Evolutionary conservation across 192 early-diverging fungal genomes (phyloP).

Genomic region (Podochytrium sp.): DNA sequence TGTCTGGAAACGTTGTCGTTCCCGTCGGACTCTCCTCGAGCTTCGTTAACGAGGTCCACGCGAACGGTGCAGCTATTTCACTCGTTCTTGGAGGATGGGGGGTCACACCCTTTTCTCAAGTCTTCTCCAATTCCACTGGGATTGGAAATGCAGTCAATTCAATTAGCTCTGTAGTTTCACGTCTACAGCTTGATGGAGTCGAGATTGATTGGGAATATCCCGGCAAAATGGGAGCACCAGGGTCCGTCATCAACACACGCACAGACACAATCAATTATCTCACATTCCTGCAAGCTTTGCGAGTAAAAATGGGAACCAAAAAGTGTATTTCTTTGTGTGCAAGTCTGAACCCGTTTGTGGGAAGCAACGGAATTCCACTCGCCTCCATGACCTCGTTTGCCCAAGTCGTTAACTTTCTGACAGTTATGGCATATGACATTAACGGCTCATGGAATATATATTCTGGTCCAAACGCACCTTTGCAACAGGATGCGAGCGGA

Average conservation of each 20-base stretch:
- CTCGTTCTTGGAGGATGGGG: slow-evolving; percentile 4
- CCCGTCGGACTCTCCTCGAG: neutral
- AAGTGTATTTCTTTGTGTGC: neutral
- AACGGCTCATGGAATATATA: slow-evolving; percentile 13
- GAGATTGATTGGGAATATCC: slow-evolving; percentile 13
- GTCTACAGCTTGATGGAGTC: neutral
- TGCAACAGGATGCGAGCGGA: neutral
- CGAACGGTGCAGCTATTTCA: neutral
- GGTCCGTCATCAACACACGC: neutral
- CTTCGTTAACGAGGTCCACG: neutral
- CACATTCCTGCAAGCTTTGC: neutral
- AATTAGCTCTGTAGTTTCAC: neutral
- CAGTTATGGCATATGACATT: slow-evolving; percentile 10
- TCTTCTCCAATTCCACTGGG: neutral
- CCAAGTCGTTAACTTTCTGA: neutral
- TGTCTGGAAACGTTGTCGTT: neutral
- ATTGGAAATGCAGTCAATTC: neutral
- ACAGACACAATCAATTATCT: slow-evolving; percentile 7
- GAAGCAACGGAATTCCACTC: neutral
- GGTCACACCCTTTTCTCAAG: neutral
- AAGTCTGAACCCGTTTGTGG: neutral
- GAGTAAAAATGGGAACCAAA: neutral
- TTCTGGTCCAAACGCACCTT: slow-evolving; percentile 10
- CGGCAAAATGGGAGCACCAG: neutral
- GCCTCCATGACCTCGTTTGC: neutral